These are phyloP conservation scores for Fraxinus angustifolia DNA, from an alignment of 305 asterid species.

Conservation along the genomic window DNA sequence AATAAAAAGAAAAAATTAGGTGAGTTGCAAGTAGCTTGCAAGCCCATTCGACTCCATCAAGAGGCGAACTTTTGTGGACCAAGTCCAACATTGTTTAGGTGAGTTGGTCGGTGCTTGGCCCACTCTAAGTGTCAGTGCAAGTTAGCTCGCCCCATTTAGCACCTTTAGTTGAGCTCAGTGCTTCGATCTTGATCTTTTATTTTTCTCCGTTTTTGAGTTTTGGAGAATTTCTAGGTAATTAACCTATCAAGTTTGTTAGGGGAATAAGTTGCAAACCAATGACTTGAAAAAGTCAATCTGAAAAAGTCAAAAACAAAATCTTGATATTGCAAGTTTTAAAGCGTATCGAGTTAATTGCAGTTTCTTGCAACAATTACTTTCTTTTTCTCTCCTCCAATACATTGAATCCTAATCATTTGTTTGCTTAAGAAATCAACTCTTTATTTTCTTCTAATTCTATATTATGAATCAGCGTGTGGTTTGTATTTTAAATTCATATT, in stretches of 20 bases:
- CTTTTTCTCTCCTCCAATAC: neutral
- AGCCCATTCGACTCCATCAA: too few relatives aligned
- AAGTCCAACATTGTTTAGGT: neutral
- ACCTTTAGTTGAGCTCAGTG: neutral
- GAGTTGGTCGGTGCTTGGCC: neutral
- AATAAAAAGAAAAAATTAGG: too few relatives aligned
- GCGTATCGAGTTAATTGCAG: neutral
- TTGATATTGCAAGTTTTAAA: neutral
- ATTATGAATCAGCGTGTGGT: constrained; percentile 27
- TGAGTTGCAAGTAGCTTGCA: too few relatives aligned
- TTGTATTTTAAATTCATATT: constrained; percentile 6
- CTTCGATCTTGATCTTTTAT: neutral
- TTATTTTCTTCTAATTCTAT: neutral
- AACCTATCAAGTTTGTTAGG: neutral
- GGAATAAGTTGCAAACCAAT: neutral
- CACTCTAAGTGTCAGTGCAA: neutral
- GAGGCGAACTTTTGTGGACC: neutral
- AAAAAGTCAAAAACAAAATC: neutral
- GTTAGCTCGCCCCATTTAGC: neutral
- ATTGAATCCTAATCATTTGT: constrained; percentile 25
- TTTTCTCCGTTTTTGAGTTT: neutral
- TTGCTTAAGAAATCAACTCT: constrained; percentile 24
- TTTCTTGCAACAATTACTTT: constrained; percentile 18
- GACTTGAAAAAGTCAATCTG: neutral
- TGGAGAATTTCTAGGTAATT: neutral